phyloP scores from a whole-genome alignment of 2,329 filamentous ascomycete species.

The Alternaria atra region DNA sequence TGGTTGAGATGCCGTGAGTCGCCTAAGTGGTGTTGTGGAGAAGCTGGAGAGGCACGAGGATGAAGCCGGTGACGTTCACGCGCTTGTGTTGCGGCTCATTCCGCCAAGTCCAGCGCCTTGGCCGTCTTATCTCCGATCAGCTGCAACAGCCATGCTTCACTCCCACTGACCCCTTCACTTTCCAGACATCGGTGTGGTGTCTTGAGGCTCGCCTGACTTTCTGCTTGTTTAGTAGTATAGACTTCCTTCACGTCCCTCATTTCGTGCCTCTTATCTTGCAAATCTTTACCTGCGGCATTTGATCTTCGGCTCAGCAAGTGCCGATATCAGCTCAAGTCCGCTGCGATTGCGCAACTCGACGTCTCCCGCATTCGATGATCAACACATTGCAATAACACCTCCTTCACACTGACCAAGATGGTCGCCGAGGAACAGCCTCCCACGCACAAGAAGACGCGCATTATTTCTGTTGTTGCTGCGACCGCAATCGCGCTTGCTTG shows the following conservation, averaged over 20 bases:
- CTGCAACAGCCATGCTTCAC: slow-evolving; percentile 13
- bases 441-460: slow-evolving; percentile 69
- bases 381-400: slow-evolving; percentile 22
- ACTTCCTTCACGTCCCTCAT: neutral
- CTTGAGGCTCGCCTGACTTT: slow-evolving; percentile 4
- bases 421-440: slow-evolving; percentile 40
- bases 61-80: slow-evolving; percentile 28
- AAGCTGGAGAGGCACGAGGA: slow-evolving; percentile 21
- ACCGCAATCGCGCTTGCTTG: slow-evolving; percentile 87
- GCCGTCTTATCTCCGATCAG: slow-evolving; percentile 33
- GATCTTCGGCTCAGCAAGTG: slow-evolving; percentile 9
- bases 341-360: slow-evolving; percentile 10
- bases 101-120: slow-evolving; percentile 20
- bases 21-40: slow-evolving; percentile 18
- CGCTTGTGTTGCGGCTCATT: slow-evolving; percentile 21
- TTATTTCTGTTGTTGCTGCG: slow-evolving; percentile 84
- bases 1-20: slow-evolving; percentile 53
- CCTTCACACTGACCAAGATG: slow-evolving; percentile 30
- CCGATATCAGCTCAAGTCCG: slow-evolving; percentile 18
- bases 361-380: slow-evolving; percentile 32
- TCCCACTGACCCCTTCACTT: slow-evolving; percentile 5
- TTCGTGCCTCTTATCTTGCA: slow-evolving; percentile 3
- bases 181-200: neutral
- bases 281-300: slow-evolving; percentile 2
- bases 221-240: neutral